Base-by-base conservation (phyloP, 805 yeast genomes). In the Yarrowia sp. region DNA sequence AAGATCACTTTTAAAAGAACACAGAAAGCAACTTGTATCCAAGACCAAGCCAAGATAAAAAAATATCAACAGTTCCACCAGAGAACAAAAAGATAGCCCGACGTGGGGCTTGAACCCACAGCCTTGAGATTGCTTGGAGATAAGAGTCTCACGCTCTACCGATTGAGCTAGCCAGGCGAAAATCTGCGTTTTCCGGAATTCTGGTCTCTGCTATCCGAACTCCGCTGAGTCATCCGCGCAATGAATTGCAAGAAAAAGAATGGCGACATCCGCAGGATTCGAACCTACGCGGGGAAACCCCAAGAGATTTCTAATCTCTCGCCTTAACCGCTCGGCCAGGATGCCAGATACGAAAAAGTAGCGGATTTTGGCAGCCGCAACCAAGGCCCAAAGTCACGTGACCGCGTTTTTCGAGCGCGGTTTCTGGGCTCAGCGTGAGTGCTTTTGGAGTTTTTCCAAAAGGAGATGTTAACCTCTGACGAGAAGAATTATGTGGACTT, bases 71-170 rank as follows among this genome's bases (percentile, higher is more conserved):
- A 2, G 12, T 2, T 1, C 16, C 35, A 6, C 24, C 22, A n/a
- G 21, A 5, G n/a, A 3, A 10, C 27, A 47, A 47, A 47, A 47
- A 31, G 10, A 9, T 32, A 47, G 55, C 55, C 55, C 55, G 55
- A 47, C 55, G 55, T 47, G 55, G 55, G 55, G 55, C 55, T 47
- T 47, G 55, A 47, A 47, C 55, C 55, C 55, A 47, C 55, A 47
- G 55, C 55, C 55, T 47, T 47, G 55, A 47, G 55, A 47, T 47
- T 38, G n/a, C 55, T 8, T 21, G 14, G 14, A 10, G 10, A 32
- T 47, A 47, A 47, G 55, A 47, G 55, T 47, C 55, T 47, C 55
- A 47, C 55, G 55, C 55, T 47, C 55, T 47, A 47, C 55, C 55
- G 55, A 47, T 47, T 47, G 55, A 47, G 55, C 55, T 47, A 47